Base-by-base conservation (phyloP, 2,329 filamentous ascomycete species). In the Ophioceras dolichostomum region DNA sequence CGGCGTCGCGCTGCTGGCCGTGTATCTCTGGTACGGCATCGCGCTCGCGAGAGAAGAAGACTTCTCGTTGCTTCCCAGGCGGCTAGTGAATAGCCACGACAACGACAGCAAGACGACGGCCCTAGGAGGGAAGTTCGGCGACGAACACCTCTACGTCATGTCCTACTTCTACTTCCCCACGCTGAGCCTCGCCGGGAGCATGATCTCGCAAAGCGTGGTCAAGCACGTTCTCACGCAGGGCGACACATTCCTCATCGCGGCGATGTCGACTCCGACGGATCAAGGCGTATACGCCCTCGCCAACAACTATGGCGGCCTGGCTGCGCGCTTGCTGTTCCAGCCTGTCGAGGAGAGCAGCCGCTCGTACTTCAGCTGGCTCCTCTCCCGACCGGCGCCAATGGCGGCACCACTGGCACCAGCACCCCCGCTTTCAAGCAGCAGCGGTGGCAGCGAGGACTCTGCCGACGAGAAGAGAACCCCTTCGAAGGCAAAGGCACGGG, bases 191-290 rank as follows among this genome's bases (percentile, higher is more conserved):
- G 82, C 82, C 4, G 68, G 71, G n/a, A 93, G 81, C 50, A 74
- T 96, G 56, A 89, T 87, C 60, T 64, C 87, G 6, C 91, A 98
- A 60, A 88, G 84, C 26, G 61, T 86, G 16, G 76, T 96, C 50
- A 98, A 98, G 59, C 89, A 96, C 55, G 55, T 96, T 37, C 73
- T 98, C 37, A 96, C 91, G 0, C 87, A 96, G 60, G 91, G 89
- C 41, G 91, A 98, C 60, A 86, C 87, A 2, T 74, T 96, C 47
- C 76, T 96, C 35, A 80, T 98, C 44, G 80, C 83, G 13, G 62
- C 79, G 10, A 68, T 96, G 40, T 80, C 88, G 6, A 77, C 78
- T 0, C 72, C 91, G 1, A 67, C 76, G 30, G 82, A 88, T 4
- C 91, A 96, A 61, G 91, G 91, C 12, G 78, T 86, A 26, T 98